Percentiles rank a stretch among this genome's conserved stretches.
Conservation (phyloP, 129 eudicot species). For the Mikania micrantha region DNA sequence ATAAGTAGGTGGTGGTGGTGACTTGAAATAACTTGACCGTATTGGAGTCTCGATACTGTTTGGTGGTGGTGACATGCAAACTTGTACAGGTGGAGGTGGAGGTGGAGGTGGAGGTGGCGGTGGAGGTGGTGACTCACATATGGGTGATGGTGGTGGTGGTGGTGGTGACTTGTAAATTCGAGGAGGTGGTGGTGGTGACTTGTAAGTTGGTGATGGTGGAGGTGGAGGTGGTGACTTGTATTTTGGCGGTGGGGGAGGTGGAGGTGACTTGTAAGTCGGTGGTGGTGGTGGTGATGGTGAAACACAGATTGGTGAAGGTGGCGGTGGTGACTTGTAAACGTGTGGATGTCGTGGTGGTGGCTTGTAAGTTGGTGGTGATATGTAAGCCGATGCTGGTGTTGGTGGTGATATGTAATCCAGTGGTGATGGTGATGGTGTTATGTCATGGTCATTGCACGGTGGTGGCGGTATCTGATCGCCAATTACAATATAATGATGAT, state of each 20-base stretch:
- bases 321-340: too few relatives aligned
- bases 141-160: slow-evolving; percentile 10
- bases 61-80: background rate
- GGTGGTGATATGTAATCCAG: too few relatives aligned
- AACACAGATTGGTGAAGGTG: too few relatives aligned
- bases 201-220: background rate
- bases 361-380: too few relatives aligned
- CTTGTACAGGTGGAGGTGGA: background rate
- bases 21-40: background rate
- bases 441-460: too few relatives aligned
- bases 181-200: background rate
- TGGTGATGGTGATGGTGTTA: too few relatives aligned
- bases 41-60: background rate
- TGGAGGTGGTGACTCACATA: slow-evolving; percentile 3
- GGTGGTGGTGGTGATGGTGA: background rate
- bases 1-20: slow-evolving; percentile 26
- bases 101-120: background rate
- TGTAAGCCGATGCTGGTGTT: too few relatives aligned
- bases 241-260: background rate
- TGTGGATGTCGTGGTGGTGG: too few relatives aligned
- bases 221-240: background rate
- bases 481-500: too few relatives aligned
- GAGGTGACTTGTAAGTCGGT: background rate
- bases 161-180: slow-evolving; percentile 22
- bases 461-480: too few relatives aligned